Conservation (phyloP, 1,284 basidiomycete species). For the Irpex lacteus region DNA sequence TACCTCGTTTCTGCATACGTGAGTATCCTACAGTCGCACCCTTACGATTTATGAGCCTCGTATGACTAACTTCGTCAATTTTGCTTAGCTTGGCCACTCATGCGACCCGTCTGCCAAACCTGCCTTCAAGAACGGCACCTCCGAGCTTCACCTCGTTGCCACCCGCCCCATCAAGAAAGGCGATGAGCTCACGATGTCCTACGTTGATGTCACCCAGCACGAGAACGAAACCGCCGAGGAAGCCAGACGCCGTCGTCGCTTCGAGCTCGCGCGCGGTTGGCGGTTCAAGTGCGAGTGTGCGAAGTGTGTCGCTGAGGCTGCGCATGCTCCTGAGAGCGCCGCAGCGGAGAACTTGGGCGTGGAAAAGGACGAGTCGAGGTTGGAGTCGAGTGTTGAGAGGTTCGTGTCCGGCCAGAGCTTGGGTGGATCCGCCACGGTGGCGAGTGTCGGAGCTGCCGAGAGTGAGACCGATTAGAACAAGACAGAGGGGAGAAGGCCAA, state of each 20-base stretch:
- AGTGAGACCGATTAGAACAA: not conserved
- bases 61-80: not conserved
- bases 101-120: constrained; percentile 65
- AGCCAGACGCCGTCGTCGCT: constrained; percentile 59
- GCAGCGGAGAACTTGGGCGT: constrained; percentile 36
- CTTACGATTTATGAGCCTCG: not conserved
- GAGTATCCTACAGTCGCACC: constrained; percentile 18
- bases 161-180: constrained; percentile 63
- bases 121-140: constrained; percentile 57
- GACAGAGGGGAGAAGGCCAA: not conserved
- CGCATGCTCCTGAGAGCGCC: constrained; percentile 22
- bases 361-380: constrained; percentile 54
- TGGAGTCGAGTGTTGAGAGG: constrained; percentile 46
- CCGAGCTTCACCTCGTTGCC: constrained; percentile 66
- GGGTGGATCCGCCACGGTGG: not conserved
- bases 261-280: constrained; percentile 78
- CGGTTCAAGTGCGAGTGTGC: constrained; percentile 70
- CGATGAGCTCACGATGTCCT: constrained; percentile 72
- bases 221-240: constrained; percentile 50
- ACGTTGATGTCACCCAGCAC: constrained; percentile 61
- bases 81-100: constrained; percentile 58
- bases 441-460: not conserved
- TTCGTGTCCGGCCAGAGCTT: constrained; percentile 20
- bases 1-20: constrained; percentile 77
- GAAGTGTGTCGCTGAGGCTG: constrained; percentile 55